phyloP scores from a whole-genome alignment of 495 filamentous ascomycete genomes.

The Neurospora cerealis region DNA sequence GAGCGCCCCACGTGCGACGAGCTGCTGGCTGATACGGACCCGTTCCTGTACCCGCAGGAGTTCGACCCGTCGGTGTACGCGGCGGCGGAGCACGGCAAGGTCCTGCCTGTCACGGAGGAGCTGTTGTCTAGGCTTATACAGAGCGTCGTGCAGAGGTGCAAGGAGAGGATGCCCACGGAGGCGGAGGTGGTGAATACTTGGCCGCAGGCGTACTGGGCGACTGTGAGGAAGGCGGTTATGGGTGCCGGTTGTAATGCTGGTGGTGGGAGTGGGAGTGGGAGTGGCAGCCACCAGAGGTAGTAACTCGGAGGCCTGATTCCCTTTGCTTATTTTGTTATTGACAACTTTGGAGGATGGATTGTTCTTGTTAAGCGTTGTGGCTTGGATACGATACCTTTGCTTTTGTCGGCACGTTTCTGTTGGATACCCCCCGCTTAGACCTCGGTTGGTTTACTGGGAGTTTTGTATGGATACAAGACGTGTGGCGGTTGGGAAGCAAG shows the following conservation, averaged over 20 bases:
- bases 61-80: slow-evolving; percentile 30
- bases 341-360: neutral
- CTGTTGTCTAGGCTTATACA: slow-evolving; percentile 64
- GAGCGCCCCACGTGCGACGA: slow-evolving; percentile 68
- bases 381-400: neutral
- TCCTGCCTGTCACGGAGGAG: slow-evolving; percentile 65
- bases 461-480: neutral
- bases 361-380: neutral
- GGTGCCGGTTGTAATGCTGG: neutral
- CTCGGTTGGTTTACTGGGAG: neutral
- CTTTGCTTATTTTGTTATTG: neutral
- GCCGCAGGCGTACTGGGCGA: slow-evolving; percentile 47
- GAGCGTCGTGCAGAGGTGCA: slow-evolving; percentile 67
- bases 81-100: slow-evolving; percentile 37
- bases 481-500: neutral
- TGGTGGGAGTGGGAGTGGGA: neutral
- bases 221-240: slow-evolving; percentile 39
- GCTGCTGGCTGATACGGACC: slow-evolving; percentile 60
- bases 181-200: slow-evolving; percentile 57
- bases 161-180: slow-evolving; percentile 57
- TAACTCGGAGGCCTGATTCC: neutral
- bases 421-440: neutral
- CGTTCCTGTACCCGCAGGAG: slow-evolving; percentile 70
- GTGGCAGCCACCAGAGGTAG: slow-evolving; percentile 3
- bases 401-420: neutral